These are phyloP conservation scores for Hamamelis virginiana DNA, from an alignment of 164 flowering plant genomes.

Conservation along the genomic window DNA sequence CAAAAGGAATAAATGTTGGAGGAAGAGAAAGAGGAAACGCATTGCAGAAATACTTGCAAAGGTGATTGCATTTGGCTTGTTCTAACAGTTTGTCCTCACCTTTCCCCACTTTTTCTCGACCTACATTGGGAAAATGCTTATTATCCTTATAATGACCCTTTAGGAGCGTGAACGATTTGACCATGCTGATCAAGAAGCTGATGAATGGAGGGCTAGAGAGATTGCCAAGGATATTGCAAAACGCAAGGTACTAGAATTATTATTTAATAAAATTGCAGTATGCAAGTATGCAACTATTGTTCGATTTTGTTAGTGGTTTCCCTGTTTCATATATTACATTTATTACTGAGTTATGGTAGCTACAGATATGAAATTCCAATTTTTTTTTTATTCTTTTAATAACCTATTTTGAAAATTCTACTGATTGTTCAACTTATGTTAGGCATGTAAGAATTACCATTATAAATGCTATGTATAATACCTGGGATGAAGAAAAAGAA, in stretches of 20 bases:
- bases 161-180: constrained; percentile 77
- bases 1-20: constrained; percentile 78
- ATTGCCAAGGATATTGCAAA: constrained; percentile 91
- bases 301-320: not conserved
- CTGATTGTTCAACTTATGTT: too few species aligned
- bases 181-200: constrained; percentile 76
- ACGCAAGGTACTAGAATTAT: constrained; percentile 55
- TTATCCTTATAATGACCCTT: constrained; percentile 9
- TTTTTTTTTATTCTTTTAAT: too few species aligned
- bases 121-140: too few species aligned
- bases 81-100: not conserved
- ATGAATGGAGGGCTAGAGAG: constrained; percentile 97
- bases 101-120: not conserved
- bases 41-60: constrained; percentile 57
- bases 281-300: not conserved
- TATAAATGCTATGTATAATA: too few species aligned
- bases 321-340: too few species aligned
- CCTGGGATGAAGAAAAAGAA: too few species aligned
- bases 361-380: too few species aligned
- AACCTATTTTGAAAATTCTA: too few species aligned
- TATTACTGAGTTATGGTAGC: too few species aligned
- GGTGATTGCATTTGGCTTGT: constrained; percentile 33
- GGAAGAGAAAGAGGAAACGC: constrained; percentile 71
- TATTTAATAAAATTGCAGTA: not conserved
- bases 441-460: too few species aligned